phyloP scores from a whole-genome alignment of 805 yeast genomes.

The Barnettozyma californica region DNA sequence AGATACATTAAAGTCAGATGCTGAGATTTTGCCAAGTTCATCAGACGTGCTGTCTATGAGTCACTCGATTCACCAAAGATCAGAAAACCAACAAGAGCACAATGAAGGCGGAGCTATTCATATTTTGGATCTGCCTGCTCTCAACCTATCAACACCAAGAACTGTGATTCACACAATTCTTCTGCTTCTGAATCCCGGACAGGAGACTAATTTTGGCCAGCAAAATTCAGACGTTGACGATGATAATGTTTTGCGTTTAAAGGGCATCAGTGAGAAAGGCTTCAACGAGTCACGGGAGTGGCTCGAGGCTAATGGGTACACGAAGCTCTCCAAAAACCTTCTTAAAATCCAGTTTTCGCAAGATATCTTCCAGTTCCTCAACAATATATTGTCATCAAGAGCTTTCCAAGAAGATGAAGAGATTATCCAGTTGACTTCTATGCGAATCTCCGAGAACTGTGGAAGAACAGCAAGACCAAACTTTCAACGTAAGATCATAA shows the following conservation, averaged over 20 bases:
- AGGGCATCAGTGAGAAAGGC: slow-evolving; percentile 22
- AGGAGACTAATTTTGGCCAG: slow-evolving; percentile 45
- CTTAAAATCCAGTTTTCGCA: slow-evolving; percentile 28
- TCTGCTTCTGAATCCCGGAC: slow-evolving; percentile 42
- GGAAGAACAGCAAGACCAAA: slow-evolving; percentile 83
- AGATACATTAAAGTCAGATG: neutral
- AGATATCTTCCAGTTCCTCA: slow-evolving; percentile 43
- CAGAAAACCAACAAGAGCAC: neutral
- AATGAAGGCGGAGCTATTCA: slow-evolving; percentile 35
- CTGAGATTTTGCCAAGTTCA: neutral
- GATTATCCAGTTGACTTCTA: slow-evolving; percentile 53
- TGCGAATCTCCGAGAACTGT: slow-evolving; percentile 70
- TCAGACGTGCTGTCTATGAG: neutral
- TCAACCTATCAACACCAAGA: slow-evolving; percentile 42
- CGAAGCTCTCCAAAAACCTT: slow-evolving; percentile 26
- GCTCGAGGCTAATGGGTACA: slow-evolving; percentile 35
- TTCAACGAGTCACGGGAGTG: slow-evolving; percentile 36
- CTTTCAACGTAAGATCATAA: slow-evolving; percentile 51
- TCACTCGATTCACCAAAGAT: neutral
- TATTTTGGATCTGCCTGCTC: slow-evolving; percentile 53
- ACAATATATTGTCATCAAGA: slow-evolving; percentile 45
- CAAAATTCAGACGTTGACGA: slow-evolving; percentile 5
- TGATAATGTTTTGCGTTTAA: slow-evolving; percentile 25
- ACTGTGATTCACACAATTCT: slow-evolving; percentile 40
- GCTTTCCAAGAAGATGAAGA: slow-evolving; percentile 27